phyloP scores from a whole-genome alignment of 768 basidiomycete genomes.

The Gelatoporia subvermispora region DNA sequence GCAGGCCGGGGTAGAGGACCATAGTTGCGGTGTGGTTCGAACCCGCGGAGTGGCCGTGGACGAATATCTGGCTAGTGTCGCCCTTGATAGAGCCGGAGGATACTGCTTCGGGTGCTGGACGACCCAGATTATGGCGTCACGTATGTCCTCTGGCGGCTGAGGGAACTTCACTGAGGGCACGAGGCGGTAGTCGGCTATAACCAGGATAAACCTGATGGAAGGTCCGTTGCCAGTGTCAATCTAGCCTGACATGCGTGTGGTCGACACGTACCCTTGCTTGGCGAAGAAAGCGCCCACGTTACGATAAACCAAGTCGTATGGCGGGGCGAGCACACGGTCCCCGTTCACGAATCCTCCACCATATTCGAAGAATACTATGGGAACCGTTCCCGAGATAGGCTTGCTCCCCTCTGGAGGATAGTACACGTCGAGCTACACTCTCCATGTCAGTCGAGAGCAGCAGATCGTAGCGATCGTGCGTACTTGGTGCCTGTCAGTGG shows the following conservation, averaged over 20 bases:
- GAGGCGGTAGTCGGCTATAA: slow-evolving; percentile 68
- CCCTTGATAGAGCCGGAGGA: slow-evolving; percentile 20
- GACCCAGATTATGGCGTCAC: slow-evolving; percentile 55
- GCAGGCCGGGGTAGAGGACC: slow-evolving; percentile 29
- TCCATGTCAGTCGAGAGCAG: not conserved
- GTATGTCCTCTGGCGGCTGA: slow-evolving; percentile 48
- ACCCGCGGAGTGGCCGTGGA: slow-evolving; percentile 64
- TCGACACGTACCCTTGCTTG: slow-evolving; percentile 33
- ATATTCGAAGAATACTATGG: slow-evolving; percentile 60
- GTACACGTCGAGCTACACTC: slow-evolving; percentile 62
- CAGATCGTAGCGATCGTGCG: slow-evolving; percentile 8
- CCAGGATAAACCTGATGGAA: slow-evolving; percentile 38
- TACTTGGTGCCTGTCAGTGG: slow-evolving; percentile 47
- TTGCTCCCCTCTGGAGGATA: slow-evolving; percentile 35
- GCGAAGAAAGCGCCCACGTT: slow-evolving; percentile 61
- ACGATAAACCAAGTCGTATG: slow-evolving; percentile 49
- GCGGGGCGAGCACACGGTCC: slow-evolving; percentile 39
- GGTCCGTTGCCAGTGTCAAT: not conserved
- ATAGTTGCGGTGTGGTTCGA: slow-evolving; percentile 44
- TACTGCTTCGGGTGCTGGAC: slow-evolving; percentile 26
- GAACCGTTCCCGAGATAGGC: slow-evolving; percentile 24
- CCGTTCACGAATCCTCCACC: slow-evolving; percentile 61
- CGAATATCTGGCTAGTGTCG: slow-evolving; percentile 38
- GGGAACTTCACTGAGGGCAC: slow-evolving; percentile 56
- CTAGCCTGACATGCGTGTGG: no score